Evolutionary conservation across 2,329 filamentous ascomycete genomes (phyloP), one percentile per base, ranked within the genome.

Genomic region (Rutstroemia sp.): DNA sequence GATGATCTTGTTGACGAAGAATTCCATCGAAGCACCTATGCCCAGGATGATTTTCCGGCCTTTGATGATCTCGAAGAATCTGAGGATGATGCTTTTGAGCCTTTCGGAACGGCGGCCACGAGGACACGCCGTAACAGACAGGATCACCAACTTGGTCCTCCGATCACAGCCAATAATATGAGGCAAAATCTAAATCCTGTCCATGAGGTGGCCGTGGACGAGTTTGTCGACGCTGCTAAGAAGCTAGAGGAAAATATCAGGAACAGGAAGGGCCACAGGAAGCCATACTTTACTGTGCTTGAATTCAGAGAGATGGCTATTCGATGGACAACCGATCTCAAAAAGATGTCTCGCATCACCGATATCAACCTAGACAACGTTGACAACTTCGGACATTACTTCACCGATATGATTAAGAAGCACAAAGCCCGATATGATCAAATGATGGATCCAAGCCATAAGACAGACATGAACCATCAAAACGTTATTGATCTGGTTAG

Each of bases 251-350:
- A 84, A 63, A 73, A 76, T 1, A 74, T 92, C 23, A 79, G 86
- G 63, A 80, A 82, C 60, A 74, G 75, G 23, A 80, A 81, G 51
- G 74, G 75, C 4, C 70, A 87, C 34, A 74, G 76, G 21, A 77
- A 79, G 4, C 76, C 78, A 3, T 73, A 86, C 0, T 94, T 94
- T 67, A 84, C 82, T 0, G 85, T 90, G 58, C 77, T 76, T 21
- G 77, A 89, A 14, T 78, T 91, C 51, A 81, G 84, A 38, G 80
- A 86, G 62, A 92, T 94, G 86, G 85, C 81, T 12, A 81, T 90
- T 50, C 71, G 76, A 37, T 87, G 87, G 76, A 88, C 87, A 0
- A 76, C 74, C 7, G 81, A 76, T 8, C 65, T 82, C 9, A 77
- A 80, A 16, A 74, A 82, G 57, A 87, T 94, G 82, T 73, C 72